Base-by-base conservation (phyloP, 495 filamentous ascomycete genomes). In the Umbilicaria muhlenbergii region DNA sequence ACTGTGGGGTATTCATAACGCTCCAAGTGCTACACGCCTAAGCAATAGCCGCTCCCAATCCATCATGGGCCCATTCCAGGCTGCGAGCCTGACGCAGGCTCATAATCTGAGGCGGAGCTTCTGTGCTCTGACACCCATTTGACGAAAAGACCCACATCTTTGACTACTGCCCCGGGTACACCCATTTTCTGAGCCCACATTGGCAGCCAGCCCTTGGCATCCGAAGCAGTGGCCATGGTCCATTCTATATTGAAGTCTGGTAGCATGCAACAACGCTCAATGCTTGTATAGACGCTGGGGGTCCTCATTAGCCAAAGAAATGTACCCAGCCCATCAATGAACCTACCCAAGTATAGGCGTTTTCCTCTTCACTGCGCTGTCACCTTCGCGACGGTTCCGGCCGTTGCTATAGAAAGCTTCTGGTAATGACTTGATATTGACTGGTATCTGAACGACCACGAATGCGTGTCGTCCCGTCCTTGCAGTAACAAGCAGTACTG, bases 101-200 rank as follows among this genome's bases (percentile, higher is more conserved):
- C 24, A 6, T 28, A 28, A 10, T 28, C 6, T 28, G 24, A 28
- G 5, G 24, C 24, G 24, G 24, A 28, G 5, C 19, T 21, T 21
- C 24, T 28, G 8, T 28, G 24, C 24, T 28, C 24, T 28, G 24
- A 28, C 8, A 74, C 66, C 75, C 75, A 81, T 7, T 49, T 49
- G 44, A 81, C 50, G 45, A 81, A 78, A 28, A 73, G 51, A 6
- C 69, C 68, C 8, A 83, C 79, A 58, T 84, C 80, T 55, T 81
- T 79, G 11, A 68, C 69, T 40, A 84, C 68, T 34, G 69, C 65
- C 2, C 65, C 67, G n/a, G 75, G 71, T 14, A 83, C 64, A 10
- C 67, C 73, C 48, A 69, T 41, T 42, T 73, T 78, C 63, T 81
- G 77, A 44, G 74, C 53, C 65, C 65, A 76, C 54, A 66, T 61